Percentiles rank a stretch among this genome's conserved stretches.
These are phyloP conservation scores for Polygonum aviculare DNA, from an alignment of 148 eudicot genomes.

Conservation along the genomic window DNA sequence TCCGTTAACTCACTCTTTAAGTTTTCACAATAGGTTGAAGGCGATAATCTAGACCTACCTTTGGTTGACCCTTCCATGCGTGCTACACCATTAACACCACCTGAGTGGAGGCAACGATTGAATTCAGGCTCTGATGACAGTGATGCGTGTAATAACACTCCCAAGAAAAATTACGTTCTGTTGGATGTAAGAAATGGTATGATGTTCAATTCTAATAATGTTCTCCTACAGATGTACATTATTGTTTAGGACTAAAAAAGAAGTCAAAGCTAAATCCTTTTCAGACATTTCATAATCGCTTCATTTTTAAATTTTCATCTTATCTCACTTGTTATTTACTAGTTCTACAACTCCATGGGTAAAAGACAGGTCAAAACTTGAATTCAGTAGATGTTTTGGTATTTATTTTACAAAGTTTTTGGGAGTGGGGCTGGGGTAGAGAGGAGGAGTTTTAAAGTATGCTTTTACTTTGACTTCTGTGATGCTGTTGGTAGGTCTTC, in stretches of 20 bases:
- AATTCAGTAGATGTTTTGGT: too few species aligned
- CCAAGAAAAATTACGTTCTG: conserved; percentile 29
- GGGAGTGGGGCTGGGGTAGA: background rate
- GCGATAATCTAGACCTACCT: conserved; percentile 74
- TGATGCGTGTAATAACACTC: conserved; percentile 20
- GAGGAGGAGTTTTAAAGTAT: background rate
- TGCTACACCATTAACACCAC: conserved; percentile 71
- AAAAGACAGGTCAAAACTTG: background rate
- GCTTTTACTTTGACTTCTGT: background rate
- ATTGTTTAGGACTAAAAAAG: background rate
- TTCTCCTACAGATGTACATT: background rate
- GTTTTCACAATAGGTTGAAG: conserved; percentile 56
- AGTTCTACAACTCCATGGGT: background rate
- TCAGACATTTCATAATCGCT: background rate
- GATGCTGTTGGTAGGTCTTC: background rate
- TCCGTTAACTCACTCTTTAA: conserved; percentile 17
- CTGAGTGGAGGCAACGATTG: conserved; percentile 62
- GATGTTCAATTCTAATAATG: background rate
- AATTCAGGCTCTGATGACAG: conserved; percentile 28
- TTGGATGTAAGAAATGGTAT: conserved; percentile 98
- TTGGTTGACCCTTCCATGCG: conserved; percentile 74
- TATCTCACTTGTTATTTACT: background rate
- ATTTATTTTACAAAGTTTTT: too few species aligned
- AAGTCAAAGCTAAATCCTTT: background rate
- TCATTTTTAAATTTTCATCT: background rate